Percentiles rank a stretch among this genome's conserved stretches.
phyloP scores from a whole-genome alignment of 306 rosid species.

The Pyrus bretschneideri region DNA sequence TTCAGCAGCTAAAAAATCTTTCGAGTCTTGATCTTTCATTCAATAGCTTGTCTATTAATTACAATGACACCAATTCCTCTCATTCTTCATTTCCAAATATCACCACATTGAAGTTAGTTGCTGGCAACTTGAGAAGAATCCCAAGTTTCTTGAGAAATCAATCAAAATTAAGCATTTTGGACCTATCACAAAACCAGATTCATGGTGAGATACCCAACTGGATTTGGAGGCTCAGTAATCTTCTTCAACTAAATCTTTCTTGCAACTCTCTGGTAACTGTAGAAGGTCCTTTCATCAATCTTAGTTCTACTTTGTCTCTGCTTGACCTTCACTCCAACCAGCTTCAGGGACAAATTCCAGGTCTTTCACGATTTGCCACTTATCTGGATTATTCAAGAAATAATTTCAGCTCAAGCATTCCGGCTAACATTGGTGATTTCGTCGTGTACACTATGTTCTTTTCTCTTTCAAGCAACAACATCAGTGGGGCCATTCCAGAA shows the following conservation, averaged over 20 bases:
- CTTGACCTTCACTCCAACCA: conserved; percentile 36
- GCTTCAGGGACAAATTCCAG: conserved; percentile 14
- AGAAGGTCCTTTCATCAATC: too few relatives aligned
- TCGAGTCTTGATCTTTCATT: conserved; percentile 15
- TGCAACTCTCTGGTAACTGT: too few relatives aligned
- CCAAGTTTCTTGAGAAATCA: too few relatives aligned
- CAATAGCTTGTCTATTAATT: not conserved
- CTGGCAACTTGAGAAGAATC: too few relatives aligned
- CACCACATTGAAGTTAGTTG: too few relatives aligned
- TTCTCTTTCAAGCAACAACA: conserved; percentile 23
- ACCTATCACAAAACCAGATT: conserved; percentile 33
- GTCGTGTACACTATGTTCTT: not conserved
- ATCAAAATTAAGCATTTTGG: not conserved
- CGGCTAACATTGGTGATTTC: not conserved
- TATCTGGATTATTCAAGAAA: conserved; percentile 29
- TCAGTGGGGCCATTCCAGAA: conserved; percentile 10
- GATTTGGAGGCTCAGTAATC: conserved; percentile 8
- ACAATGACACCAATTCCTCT: not conserved
- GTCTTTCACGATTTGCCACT: fast-evolving
- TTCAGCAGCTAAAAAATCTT: not conserved
- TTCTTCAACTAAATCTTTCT: too few relatives aligned
- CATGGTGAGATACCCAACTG: conserved; percentile 22
- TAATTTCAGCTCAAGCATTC: conserved; percentile 18
- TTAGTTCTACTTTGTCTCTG: too few relatives aligned
- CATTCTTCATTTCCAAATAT: not conserved